Base-by-base conservation (phyloP, 805 yeast species). In the Danielozyma ontarioensis region DNA sequence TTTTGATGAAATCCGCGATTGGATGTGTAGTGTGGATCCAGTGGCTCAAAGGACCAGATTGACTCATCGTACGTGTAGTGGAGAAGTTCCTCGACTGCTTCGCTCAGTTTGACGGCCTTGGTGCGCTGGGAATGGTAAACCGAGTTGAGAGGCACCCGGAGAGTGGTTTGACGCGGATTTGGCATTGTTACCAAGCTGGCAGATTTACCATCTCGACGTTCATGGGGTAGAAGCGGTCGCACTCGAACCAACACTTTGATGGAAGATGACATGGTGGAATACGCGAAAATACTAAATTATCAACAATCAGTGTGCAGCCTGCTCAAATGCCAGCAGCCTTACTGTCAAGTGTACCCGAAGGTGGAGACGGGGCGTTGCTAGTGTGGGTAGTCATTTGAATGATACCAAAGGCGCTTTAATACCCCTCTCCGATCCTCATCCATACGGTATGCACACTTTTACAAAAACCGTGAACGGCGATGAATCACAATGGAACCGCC, bases 221-320 rank as follows among this genome's bases (percentile, higher is more conserved):
- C 75, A 13, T 57, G 44, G 4, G 51, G 41, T 7, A 62, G 42
- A 12, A 59, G 44, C 1, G 81, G 80, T 32, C 82, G 52, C 3
- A 74, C 77, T 12, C 82, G 51, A 1, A 74, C 77, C n/a, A 67
- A 48, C 1, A 74, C 79, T 34, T 66, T 65, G 22, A 74, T 69
- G 37, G 41, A 41, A n/a, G 42, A 34, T 26, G 42, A 27, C 22
- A 19, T 19, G n/a, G n/a, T n/a, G n/a, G n/a, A n/a, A n/a, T n/a
- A n/a, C n/a, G n/a, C n/a, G n/a, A n/a, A n/a, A n/a, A n/a, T n/a
- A n/a, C n/a, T n/a, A n/a, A n/a, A n/a, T n/a, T n/a, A n/a, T n/a
- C n/a, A n/a, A n/a, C n/a, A n/a, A n/a, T n/a, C n/a, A n/a, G n/a
- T n/a, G n/a, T n/a, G n/a, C n/a, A n/a, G n/a, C n/a, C n/a, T n/a